Base-by-base conservation (phyloP, 2,329 filamentous ascomycete species). In the Plenodomus lindquistii region DNA sequence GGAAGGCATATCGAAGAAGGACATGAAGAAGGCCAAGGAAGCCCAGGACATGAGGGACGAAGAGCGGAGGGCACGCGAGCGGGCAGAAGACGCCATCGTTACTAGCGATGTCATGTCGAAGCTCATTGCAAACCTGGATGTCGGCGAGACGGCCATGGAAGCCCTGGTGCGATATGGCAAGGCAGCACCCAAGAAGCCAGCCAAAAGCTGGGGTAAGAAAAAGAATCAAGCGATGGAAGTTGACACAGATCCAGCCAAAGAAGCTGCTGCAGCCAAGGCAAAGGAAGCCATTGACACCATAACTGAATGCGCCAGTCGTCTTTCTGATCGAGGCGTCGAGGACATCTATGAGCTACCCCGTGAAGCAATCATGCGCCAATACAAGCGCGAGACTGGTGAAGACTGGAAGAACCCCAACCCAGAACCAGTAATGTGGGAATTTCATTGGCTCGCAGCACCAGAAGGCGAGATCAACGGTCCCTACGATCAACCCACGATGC, bases 261-360 rank as follows among this genome's bases (percentile, higher is more conserved):
- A 93, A 57, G 81, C 86, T 0, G 85, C 85, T 34, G 90, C 94
- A 65, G 75, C 69, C 15, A 80, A 81, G 50, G 84, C 92, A 56
- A 89, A 85, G 67, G 80, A 86, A 52, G 83, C 85, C 0, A 91
- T 99, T 46, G 82, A 93, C 63, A 80, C 82, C 39, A 89, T 99
- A 54, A 97, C 94, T 0, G 91, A 89, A 37, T 91, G 93, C 9
- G 92, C 94, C 3, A 92, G 97, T 73, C 87, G 89, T 54, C 79
- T 99, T 0, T 83, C 97, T 44, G 87, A 86, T 22, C 81, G 93
- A 46, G 92, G 92, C 17, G 85, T 93, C 55, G 83, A 86, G 2
- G 91, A 97, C n/a, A 86, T 97, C 41, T 99, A 97, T 73, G 91
- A 97, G 48, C 82, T 86, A 37, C 90, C 95, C 69, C 82, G 92